Evolutionary conservation across 805 yeast genomes (phyloP), one percentile per base, ranked within the genome.

Genomic region (Starmerella cellae): DNA sequence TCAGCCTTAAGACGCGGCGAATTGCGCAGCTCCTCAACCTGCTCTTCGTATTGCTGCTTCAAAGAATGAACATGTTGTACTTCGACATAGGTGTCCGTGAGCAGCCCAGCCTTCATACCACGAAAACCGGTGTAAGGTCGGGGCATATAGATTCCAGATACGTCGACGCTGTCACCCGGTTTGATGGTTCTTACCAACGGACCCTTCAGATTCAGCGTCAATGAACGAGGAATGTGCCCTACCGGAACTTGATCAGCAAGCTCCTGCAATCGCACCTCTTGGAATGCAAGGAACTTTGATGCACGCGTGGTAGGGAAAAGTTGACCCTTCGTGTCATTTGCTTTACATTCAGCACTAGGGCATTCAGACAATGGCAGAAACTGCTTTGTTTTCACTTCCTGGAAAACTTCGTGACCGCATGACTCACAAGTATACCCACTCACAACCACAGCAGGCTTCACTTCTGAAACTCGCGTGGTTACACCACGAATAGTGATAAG

Each of bases 401-500:
- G 97, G 70, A 93, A 91, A 41, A 84, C 77, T 64, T 91, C 99
- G 62, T 74, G 80, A 37, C 98, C 99, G 69, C 99, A 91, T 55
- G 81, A 81, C 60, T 91, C 98, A 65, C 99, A 91, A 5, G 97
- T 83, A 60, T 88, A 93, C 1, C 98, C 97, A 54, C 80, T 84
- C 41, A 91, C 96, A 46, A 74, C 67, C 6, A 91, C 82, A 5
- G 83, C 69, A 3, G 99, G 99, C 61, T 87, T 88, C 35, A 91
- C 98, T 60, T 91, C 99, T 2, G 94, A 79, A 4, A 87, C 95
- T 51, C 98, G 71, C 8, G 97, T 91, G 39, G 88, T 84, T 51
- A 91, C 87, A 43, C 98, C 99, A 49, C 95, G 69, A 3, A 87
- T 81, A 0, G 95, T 87, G 55, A 91, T 81, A 48, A 82, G 72